Base-by-base conservation (phyloP, 371 early-diverging fungal genomes). In the Saksenaea oblongispora region DNA sequence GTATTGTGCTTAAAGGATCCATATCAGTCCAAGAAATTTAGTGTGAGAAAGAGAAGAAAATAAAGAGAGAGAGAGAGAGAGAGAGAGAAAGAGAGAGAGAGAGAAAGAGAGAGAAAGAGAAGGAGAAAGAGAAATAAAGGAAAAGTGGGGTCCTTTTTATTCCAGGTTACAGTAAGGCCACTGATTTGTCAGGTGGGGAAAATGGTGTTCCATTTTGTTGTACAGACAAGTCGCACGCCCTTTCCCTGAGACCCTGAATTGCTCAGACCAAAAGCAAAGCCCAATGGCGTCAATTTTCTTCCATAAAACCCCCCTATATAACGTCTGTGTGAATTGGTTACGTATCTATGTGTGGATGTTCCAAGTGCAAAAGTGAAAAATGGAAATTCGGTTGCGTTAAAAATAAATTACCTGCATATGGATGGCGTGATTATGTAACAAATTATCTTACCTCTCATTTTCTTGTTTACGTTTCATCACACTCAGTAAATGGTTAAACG, bases 361-460 rank as follows among this genome's bases (percentile, higher is more conserved):
- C 7, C 7, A 31, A 31, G 31, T 31, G 31, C 7, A 7, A 31
- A 31, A 4, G 31, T 31, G 31, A 47, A 39, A 39, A 39, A 39
- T 39, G 10, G 51, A 47, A 47, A n/a, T 3, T 22, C 22, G 31
- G 31, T 31, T 31, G 31, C 31, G 31, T 31, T 31, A 31, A 31
- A 3, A 22, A 47, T 3, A 47, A 2, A 47, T 10, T 22, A 10
- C 18, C n/a, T 47, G 51, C 51, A 7, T 47, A 47, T 47, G 26
- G 22, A 47, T 47, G 51, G 51, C 51, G 51, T 47, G 51, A 47
- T 47, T 47, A 47, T 47, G 51, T 47, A 47, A 47, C 51, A 47
- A 47, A 41, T 18, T 17, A 18, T 22, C 51, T 47, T 47, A 22
- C 22, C 18, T 24, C n/a, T 22, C 51, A 22, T 47, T 47, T 22